Conservation (phyloP, 192 early-diverging fungal species). For the Linnemannia elongata region DNA sequence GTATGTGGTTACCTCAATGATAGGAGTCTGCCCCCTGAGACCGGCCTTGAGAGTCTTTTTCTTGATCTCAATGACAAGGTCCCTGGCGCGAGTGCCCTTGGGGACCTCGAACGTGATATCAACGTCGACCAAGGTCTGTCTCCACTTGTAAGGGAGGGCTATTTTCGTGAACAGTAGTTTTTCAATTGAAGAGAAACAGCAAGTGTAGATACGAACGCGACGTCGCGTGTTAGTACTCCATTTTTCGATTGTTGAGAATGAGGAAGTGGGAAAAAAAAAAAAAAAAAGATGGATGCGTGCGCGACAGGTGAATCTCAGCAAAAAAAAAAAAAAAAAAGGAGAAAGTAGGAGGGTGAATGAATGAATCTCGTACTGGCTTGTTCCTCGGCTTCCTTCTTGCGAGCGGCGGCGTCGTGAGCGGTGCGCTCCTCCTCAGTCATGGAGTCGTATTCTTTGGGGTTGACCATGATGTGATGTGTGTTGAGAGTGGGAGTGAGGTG, state of each 20-base stretch:
- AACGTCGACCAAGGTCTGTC: conserved; percentile 88
- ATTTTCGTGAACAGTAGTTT: not conserved
- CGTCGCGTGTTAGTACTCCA: not conserved
- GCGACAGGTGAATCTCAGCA: not conserved
- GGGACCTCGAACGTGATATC: conserved; percentile 80
- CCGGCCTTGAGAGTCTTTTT: conserved; percentile 75
- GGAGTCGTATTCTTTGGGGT: conserved; percentile 56
- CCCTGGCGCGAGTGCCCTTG: conserved; percentile 75
- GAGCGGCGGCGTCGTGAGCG: conserved; percentile 54
- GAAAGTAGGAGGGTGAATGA: not conserved
- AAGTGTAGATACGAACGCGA: not conserved
- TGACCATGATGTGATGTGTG: conserved; percentile 13
- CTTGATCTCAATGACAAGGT: conserved; percentile 77
- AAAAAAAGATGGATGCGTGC: not conserved
- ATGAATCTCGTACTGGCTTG: conserved; percentile 57
- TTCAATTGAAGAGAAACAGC: not conserved
- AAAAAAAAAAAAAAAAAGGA: too few relatives aligned
- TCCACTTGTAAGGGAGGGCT: conserved; percentile 85
- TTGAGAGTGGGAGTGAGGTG: not conserved
- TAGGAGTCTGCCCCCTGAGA: conserved; percentile 79
- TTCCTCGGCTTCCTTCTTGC: conserved; percentile 66
- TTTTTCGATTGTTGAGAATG: not conserved
- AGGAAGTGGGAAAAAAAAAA: not conserved
- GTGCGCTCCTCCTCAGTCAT: conserved; percentile 67
- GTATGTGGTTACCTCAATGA: conserved; percentile 70